Base-by-base conservation (phyloP, 1,284 basidiomycete genomes). In the Moesziomyces sp. region DNA sequence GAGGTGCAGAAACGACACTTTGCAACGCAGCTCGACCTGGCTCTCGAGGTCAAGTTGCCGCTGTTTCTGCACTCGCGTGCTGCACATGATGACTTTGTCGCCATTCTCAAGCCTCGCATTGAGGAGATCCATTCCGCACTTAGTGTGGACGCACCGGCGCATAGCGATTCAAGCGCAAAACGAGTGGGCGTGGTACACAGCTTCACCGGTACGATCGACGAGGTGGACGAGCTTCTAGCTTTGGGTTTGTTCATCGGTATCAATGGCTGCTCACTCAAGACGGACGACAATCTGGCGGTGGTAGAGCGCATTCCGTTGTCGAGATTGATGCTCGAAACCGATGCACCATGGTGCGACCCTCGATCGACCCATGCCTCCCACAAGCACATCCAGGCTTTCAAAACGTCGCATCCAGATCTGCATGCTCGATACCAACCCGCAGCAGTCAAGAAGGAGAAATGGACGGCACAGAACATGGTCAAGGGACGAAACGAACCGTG, bases 191-290 rank as follows among this genome's bases (percentile, higher is more conserved):
- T 94, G 9, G 92, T 93, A 9, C 94, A 95, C 84, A 92, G 91
- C 74, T 94, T 94, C 84, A 94, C 93, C 0, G 93, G 93, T 0
- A 89, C 88, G 0, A 72, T 82, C 1, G 87, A 88, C 24, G 92
- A 95, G 83, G 89, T 89, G 48, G 79, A 85, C 9, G 91, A 95
- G 80, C 85, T 93, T 58, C 89, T 94, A 18, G 58, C 63, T 14
- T 55, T 82, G 21, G 80, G 79, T 5, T 65, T 81, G 9, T 82
- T 64, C 49, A 88, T 93, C 58, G 90, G 90, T 56, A 84, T 93
- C 57, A 94, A 94, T 73, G 93, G 93, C 0, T 94, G 93, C 82
- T 91, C 90, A 3, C 85, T 96, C 70, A 95, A 94, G 85, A 93
- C 91, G 0, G 86, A 88, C 43, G 89, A 90, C 50, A 92, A 92